Base-by-base conservation (phyloP, 2,329 filamentous ascomycete species). In the Pseudogymnoascus sp. region DNA sequence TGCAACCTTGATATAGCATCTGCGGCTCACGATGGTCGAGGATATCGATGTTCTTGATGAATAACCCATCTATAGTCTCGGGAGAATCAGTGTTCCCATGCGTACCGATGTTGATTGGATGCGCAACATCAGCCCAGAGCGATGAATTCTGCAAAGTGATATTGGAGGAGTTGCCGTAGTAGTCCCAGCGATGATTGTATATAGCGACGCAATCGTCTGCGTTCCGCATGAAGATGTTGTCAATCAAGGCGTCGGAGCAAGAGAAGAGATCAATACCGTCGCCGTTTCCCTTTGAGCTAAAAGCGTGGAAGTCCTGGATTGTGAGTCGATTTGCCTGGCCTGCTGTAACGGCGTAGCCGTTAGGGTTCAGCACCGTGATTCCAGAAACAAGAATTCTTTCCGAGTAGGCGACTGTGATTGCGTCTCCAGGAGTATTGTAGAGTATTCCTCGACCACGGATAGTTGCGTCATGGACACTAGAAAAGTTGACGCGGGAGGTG, bases 21-120 rank as follows among this genome's bases (percentile, higher is more conserved):
- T 76, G 74, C 2, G 65, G 66, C 66, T 76, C 74, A 5, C 67
- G 63, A 33, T 76, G 74, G 41, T 76, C 74, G 1, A 75, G 64
- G 55, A 76, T 72, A 63, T 76, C 74, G 36, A 75, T 69, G 11
- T 75, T 73, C n/a, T 65, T 66, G 61, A 76, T 69, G 0, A 49
- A 63, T 4, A 75, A 64, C 23, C 66, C 67, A 16, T 66, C 65
- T 41, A 73, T 69, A 0, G 68, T 73, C 67, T 76, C 74, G 0
- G 74, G 73, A 7, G 65, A 66, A 6, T 62, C 67, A 1, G 38
- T 41, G 16, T 41, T 41, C 8, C 74, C 74, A 49, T 75, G 74
- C 9, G 73, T 75, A 0, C 74, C 74, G 9, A 75, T 71, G 3
- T 75, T 71, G 39, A 75, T 72, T 0, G 74, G 69, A 58, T 75